These are phyloP conservation scores for Gossypium trilobum DNA, from an alignment of 441 rosid species.

Conservation along the genomic window DNA sequence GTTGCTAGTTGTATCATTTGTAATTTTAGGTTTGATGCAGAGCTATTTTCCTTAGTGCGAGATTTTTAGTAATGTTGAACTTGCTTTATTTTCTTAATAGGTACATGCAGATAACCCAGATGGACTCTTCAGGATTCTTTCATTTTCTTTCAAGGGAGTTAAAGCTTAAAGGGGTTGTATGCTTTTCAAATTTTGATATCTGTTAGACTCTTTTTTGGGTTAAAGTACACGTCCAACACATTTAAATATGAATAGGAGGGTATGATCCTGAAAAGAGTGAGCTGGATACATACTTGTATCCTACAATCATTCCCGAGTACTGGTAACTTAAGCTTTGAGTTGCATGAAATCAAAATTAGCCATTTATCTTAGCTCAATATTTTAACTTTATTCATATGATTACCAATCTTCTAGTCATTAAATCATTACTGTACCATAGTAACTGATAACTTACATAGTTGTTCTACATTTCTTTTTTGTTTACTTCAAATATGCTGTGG, in stretches of 20 bases:
- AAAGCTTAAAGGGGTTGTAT: conserved; percentile 23
- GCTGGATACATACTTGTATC: background rate
- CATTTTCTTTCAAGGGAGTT: conserved; percentile 59
- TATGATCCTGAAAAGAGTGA: background rate
- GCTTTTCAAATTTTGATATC: background rate
- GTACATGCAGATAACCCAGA: conserved; percentile 93
- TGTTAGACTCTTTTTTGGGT: background rate
- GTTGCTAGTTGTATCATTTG: background rate
- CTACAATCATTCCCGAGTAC: background rate
- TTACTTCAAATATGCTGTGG: background rate
- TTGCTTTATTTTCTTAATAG: conserved; percentile 25
- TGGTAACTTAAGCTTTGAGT: background rate
- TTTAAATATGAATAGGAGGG: background rate
- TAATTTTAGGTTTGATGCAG: background rate
- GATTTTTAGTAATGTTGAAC: background rate
- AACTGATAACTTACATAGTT: background rate
- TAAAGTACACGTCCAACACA: background rate
- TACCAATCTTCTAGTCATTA: background rate
- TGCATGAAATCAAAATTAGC: background rate
- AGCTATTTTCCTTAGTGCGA: background rate
- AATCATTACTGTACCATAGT: background rate
- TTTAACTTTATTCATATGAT: background rate
- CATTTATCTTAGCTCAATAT: background rate
- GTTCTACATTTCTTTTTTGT: background rate
- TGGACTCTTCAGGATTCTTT: conserved; percentile 80